A percentile compares a stretch with the other conserved stretches of the same genome.
Conservation (phyloP, 177 flowering plant genomes). For the Vitis hybrid region DNA sequence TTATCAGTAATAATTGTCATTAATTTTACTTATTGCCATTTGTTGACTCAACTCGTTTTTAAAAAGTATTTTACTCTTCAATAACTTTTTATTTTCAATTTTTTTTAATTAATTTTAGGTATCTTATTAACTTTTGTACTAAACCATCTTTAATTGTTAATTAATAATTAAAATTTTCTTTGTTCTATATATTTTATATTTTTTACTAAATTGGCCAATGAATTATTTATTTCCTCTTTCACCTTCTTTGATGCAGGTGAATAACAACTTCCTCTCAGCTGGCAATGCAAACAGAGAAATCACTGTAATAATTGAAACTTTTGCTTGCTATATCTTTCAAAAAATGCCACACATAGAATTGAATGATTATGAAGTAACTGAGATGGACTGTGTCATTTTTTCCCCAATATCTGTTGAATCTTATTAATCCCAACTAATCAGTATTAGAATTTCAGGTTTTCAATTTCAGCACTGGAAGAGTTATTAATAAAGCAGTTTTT, state of each 20-base stretch:
- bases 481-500: constrained; percentile 50
- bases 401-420: background rate
- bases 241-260: constrained; percentile 56
- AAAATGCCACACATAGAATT: background rate
- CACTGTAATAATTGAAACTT: constrained; percentile 40
- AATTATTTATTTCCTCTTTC: background rate
- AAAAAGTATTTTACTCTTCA: background rate
- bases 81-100: no score
- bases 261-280: constrained; percentile 89
- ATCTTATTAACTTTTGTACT: background rate
- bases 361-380: no score
- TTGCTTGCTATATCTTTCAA: constrained; percentile 3
- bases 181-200: background rate
- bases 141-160: background rate
- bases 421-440: background rate
- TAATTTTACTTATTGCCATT: background rate
- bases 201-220: background rate
- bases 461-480: constrained; percentile 94
- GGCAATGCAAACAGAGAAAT: constrained; percentile 87
- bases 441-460: constrained; percentile 54
- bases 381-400: background rate
- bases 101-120: constrained; percentile 1
- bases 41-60: background rate
- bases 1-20: background rate
- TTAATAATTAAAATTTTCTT: background rate